phyloP scores from a whole-genome alignment of 2,329 filamentous ascomycete species.

The Verticillium longisporum region DNA sequence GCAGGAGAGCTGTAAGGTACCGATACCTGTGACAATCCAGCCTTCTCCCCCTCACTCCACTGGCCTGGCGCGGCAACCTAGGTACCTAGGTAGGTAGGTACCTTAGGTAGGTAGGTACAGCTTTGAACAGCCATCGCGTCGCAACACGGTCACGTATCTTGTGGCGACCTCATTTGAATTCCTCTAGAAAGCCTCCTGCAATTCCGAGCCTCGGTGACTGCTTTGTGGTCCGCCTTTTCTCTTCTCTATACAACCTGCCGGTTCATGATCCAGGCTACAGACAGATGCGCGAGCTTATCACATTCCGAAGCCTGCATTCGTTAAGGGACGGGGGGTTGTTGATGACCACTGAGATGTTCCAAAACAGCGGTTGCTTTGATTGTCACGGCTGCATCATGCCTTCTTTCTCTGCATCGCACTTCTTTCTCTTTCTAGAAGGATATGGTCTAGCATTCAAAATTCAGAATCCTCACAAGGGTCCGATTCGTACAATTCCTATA shows the following conservation, averaged over 20 bases:
- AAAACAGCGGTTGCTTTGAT: no score
- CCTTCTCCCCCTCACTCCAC: constrained; percentile 1
- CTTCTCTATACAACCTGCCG: no score
- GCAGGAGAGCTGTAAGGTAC: not conserved
- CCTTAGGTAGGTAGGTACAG: not conserved
- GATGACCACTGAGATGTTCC: no score
- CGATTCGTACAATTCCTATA: not conserved
- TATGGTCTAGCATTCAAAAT: no score
- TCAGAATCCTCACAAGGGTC: no score
- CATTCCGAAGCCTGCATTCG: no score
- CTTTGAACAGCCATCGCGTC: not conserved
- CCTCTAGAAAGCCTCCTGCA: not conserved
- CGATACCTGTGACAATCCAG: constrained; percentile 1
- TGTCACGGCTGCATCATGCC: not conserved
- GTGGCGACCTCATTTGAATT: not conserved
- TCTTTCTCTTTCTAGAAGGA: not conserved
- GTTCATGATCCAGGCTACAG: no score
- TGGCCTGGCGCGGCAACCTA: not conserved
- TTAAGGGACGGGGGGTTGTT: no score
- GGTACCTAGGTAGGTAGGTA: not conserved
- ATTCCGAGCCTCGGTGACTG: not conserved
- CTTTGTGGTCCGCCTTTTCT: not conserved
- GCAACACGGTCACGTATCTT: not conserved
- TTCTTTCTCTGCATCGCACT: not conserved
- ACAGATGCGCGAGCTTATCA: no score